A percentile compares a stretch with the other conserved stretches of the same genome.
These are phyloP conservation scores for Chenopodium suecicum DNA, from an alignment of 148 eudicot genomes.

Conservation along the genomic window DNA sequence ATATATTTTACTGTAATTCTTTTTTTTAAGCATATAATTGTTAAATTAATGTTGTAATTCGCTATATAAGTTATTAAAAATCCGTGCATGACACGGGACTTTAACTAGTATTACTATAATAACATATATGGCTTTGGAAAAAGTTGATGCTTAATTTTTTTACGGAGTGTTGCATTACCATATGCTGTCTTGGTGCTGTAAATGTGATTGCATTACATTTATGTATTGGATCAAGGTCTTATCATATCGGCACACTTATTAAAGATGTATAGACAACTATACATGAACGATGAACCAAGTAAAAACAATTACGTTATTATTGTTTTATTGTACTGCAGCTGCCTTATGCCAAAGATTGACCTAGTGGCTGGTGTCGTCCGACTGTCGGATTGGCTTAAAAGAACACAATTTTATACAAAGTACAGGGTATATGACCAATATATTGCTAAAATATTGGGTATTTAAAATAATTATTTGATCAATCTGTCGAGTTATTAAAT, in stretches of 20 bases:
- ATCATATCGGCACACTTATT: background rate
- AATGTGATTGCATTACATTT: background rate
- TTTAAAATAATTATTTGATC: too few relatives aligned
- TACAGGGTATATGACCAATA: too few relatives aligned
- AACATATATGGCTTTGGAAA: background rate
- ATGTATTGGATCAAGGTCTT: background rate
- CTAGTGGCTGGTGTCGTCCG: background rate
- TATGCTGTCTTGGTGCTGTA: slow-evolving; percentile 25
- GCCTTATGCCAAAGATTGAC: background rate
- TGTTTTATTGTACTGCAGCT: background rate
- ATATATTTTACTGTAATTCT: too few relatives aligned
- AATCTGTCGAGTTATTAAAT: too few relatives aligned
- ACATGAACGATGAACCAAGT: background rate
- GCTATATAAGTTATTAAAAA: too few relatives aligned
- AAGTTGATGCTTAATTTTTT: background rate
- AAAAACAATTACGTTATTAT: background rate
- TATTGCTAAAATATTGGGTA: too few relatives aligned
- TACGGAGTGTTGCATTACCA: background rate
- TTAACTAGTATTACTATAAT: too few relatives aligned
- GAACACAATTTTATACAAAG: too few relatives aligned
- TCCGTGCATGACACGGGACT: too few relatives aligned
- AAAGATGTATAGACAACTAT: background rate
- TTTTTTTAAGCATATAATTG: too few relatives aligned
- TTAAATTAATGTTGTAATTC: too few relatives aligned
- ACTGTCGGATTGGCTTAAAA: background rate